Conservation (phyloP, 2,329 filamentous ascomycete species). For the Tolypocladium paradoxum region DNA sequence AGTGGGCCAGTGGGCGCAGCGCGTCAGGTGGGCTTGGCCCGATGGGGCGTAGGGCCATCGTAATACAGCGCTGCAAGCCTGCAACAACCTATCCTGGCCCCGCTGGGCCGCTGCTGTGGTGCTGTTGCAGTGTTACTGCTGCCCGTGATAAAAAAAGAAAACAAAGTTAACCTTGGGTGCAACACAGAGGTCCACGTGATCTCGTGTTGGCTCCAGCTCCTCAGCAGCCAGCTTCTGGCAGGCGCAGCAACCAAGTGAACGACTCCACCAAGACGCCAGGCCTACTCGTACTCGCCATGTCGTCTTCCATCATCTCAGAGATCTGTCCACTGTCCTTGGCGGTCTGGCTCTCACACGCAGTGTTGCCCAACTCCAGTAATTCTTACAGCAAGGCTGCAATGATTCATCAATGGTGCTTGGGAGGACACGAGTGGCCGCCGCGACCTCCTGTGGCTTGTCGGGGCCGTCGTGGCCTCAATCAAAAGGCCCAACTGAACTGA, state of each 20-base stretch:
- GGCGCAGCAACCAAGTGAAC: not conserved
- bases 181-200: slow-evolving; percentile 20
- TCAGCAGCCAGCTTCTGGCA: not conserved
- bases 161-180: no score
- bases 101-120: not conserved
- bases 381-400: not conserved
- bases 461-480: no score
- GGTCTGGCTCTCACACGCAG: not conserved
- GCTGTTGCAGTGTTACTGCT: not conserved
- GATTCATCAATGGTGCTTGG: not conserved
- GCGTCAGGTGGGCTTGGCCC: not conserved
- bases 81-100: not conserved
- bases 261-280: not conserved
- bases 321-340: no score
- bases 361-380: not conserved
- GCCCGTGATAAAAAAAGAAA: slow-evolving; percentile 4
- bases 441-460: not conserved
- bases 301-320: no score
- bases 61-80: not conserved
- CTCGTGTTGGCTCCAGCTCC: slow-evolving; percentile 15
- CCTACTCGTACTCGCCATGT: no score
- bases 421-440: not conserved
- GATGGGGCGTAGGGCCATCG: slow-evolving; percentile 1
- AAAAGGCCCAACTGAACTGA: no score
- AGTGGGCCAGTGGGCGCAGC: not conserved